Conservation (phyloP, 164 flowering plant genomes). For the Cinnamomum micranthum region DNA sequence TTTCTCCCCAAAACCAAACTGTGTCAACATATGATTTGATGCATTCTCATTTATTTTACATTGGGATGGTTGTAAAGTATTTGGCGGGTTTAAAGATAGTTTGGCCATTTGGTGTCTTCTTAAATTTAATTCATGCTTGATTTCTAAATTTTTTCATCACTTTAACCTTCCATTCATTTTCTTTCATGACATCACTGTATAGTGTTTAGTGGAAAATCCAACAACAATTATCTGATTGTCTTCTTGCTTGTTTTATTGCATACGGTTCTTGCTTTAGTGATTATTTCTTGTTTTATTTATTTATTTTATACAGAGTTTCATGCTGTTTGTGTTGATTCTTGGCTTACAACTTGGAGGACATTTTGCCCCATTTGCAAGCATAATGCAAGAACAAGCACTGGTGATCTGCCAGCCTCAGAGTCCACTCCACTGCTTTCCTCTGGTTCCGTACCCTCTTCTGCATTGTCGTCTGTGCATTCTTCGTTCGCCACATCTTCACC, state of each 20-base stretch:
- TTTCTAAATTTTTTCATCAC: no score
- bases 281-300: conserved; percentile 13
- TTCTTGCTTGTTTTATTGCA: not conserved
- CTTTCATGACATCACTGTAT: no score
- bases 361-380: conserved; percentile 99
- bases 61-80: no score
- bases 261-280: not conserved
- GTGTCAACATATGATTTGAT: no score
- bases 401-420: conserved; percentile 91
- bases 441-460: conserved; percentile 25
- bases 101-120: not conserved
- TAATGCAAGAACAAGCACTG: conserved; percentile 75
- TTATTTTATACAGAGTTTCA: conserved; percentile 68
- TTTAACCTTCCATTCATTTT: not conserved
- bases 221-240: not conserved
- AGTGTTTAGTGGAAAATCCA: not conserved
- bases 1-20: no score
- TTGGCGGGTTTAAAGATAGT: not conserved
- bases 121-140: not conserved
- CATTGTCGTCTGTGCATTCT: conserved; percentile 56
- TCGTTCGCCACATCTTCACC: conserved; percentile 62
- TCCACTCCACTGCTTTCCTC: conserved; percentile 85
- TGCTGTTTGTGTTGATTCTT: conserved; percentile 87
- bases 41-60: no score
- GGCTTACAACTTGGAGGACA: conserved; percentile 98